phyloP scores from a whole-genome alignment of 78 protist genomes.

The Planoprotostelium fungivorum region DNA sequence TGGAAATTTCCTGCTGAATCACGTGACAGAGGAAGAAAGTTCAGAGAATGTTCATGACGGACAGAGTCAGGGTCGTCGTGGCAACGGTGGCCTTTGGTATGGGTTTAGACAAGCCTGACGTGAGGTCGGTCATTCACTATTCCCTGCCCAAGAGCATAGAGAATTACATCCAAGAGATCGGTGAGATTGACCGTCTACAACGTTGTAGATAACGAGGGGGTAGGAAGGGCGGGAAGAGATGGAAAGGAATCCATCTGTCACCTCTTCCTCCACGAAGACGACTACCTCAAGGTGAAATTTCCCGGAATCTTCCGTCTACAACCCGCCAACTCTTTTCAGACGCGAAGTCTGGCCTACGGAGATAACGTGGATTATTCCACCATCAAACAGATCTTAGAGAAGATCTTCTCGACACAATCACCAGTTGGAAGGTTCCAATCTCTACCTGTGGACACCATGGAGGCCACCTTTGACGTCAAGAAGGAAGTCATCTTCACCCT shows the following conservation, averaged over 20 bases:
- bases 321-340: too few relatives aligned
- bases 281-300: background rate
- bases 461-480: background rate
- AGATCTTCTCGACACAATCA: background rate
- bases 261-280: background rate
- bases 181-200: too few relatives aligned
- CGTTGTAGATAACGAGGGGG: background rate
- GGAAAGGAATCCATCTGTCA: background rate
- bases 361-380: background rate
- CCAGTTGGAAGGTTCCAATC: background rate
- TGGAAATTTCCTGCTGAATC: background rate
- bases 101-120: constrained; percentile 92
- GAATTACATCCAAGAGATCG: constrained; percentile 84
- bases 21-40: constrained; percentile 12
- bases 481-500: background rate
- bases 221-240: background rate
- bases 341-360: background rate
- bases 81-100: constrained; percentile 98
- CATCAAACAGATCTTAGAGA: background rate
- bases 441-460: background rate
- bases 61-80: constrained; percentile 52
- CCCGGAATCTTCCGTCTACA: too few relatives aligned
- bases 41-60: constrained; percentile 69
- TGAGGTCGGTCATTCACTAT: constrained; percentile 89
- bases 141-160: constrained; percentile 90